Evolutionary conservation across 306 rosid genomes (phyloP).

Genomic region (Calophaca sinica): DNA sequence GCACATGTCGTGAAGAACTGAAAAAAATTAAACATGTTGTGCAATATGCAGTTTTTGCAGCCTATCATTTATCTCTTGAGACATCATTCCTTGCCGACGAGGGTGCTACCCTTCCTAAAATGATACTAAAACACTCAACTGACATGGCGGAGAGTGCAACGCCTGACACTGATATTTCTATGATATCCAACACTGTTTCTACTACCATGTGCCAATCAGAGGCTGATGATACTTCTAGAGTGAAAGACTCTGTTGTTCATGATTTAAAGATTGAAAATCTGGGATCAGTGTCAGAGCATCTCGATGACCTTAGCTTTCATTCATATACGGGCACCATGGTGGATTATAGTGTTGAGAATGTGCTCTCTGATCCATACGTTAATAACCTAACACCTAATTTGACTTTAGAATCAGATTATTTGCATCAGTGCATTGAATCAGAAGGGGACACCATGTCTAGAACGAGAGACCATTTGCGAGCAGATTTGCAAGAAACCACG

Average conservation of each 20-base stretch:
- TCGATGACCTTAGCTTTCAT: conserved; percentile 51
- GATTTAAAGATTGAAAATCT: conserved; percentile 54
- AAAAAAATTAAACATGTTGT: conserved; percentile 90
- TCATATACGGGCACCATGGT: conserved; percentile 50
- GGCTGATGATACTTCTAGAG: conserved; percentile 52
- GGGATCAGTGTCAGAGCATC: conserved; percentile 51
- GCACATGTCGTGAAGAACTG: conserved; percentile 76
- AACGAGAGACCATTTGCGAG: conserved; percentile 51
- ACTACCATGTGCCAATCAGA: conserved; percentile 51
- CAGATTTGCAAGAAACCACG: conserved; percentile 54
- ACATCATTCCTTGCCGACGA: conserved; percentile 98
- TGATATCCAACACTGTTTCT: conserved; percentile 44
- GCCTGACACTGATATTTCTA: conserved; percentile 53
- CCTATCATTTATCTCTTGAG: conserved; percentile 96
- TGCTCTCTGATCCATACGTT: conserved; percentile 48
- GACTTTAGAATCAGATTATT: conserved; percentile 46
- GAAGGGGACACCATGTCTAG: conserved; percentile 42
- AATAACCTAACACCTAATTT: conserved; percentile 55
- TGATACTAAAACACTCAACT: conserved; percentile 52
- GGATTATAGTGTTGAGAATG: conserved; percentile 49
- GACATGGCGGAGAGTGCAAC: conserved; percentile 56
- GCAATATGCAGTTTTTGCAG: conserved; percentile 95
- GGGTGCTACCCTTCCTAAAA: conserved; percentile 95
- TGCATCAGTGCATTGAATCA: conserved; percentile 52
- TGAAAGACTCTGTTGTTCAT: conserved; percentile 46